Conservation (phyloP, 1,284 basidiomycete genomes). For the Melampsora larici-populina region DNA sequence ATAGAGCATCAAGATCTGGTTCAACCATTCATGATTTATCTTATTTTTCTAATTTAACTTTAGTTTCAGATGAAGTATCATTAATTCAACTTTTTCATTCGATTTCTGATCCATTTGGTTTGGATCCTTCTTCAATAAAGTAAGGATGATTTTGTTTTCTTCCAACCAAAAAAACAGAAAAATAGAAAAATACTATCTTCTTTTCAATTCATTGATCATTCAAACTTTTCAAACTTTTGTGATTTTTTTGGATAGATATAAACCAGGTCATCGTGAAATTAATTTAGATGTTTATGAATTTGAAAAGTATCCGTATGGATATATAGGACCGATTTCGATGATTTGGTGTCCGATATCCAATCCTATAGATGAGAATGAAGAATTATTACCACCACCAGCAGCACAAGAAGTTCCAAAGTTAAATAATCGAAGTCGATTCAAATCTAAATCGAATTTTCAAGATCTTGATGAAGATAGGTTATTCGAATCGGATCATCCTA, state of each 20-base stretch:
- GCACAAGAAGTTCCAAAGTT: not conserved
- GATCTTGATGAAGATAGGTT: too few species aligned
- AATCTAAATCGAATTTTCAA: not conserved
- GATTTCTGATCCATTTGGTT: constrained; percentile 45
- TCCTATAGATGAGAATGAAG: not conserved
- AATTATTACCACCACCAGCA: not conserved
- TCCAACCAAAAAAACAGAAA: too few species aligned
- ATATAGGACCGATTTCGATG: not conserved
- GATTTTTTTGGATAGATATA: not conserved
- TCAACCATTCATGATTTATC: constrained; percentile 83
- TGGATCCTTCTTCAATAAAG: constrained; percentile 39
- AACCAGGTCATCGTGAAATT: not conserved
- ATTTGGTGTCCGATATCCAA: not conserved
- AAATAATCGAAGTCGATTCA: not conserved
- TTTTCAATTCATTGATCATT: too few species aligned
- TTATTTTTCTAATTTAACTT: constrained; percentile 70
- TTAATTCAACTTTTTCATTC: too few species aligned
- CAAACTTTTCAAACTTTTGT: too few species aligned
- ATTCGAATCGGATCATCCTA: too few species aligned
- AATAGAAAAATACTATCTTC: too few species aligned
- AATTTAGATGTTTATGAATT: not conserved
- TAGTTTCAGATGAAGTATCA: constrained; percentile 63
- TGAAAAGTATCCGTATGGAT: not conserved
- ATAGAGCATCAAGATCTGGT: constrained; percentile 73
- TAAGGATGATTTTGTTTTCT: constrained; percentile 37